A percentile compares a stretch with the other conserved stretches of the same genome.
Conservation (phyloP, 106 monocot species). For the Dendrobium huoshanense region DNA sequence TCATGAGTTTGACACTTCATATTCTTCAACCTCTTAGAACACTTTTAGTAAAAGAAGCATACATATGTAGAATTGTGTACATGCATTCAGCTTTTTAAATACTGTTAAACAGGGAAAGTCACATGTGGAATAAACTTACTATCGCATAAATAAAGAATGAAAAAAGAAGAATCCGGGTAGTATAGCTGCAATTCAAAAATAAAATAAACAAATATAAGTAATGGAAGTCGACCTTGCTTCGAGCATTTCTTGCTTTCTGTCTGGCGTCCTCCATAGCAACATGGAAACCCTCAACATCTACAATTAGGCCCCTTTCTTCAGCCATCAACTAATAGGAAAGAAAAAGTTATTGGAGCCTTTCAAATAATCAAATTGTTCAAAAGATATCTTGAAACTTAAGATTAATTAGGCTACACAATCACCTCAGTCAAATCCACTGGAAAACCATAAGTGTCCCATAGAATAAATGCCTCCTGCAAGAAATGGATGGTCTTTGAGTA, state of each 20-base stretch:
- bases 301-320: constrained; percentile 74
- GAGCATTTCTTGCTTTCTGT: constrained; percentile 89
- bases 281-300: constrained; percentile 86
- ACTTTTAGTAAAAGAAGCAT: neutral
- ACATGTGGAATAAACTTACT: neutral
- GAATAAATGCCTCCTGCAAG: constrained; percentile 85
- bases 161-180: neutral
- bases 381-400: neutral
- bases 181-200: neutral
- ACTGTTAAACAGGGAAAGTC: neutral
- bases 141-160: neutral
- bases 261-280: constrained; percentile 91
- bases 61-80: neutral
- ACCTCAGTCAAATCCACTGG: constrained; percentile 98
- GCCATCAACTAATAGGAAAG: constrained; percentile 73
- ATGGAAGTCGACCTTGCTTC: constrained; percentile 48
- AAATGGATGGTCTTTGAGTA: constrained; percentile 2
- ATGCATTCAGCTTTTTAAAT: neutral
- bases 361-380: neutral
- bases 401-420: neutral
- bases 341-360: neutral
- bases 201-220: neutral
- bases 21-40: neutral
- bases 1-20: neutral
- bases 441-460: constrained; percentile 97